Percentiles rank a stretch among this genome's conserved stretches.
Evolutionary conservation across 2,329 filamentous ascomycete species (phyloP).

Genomic region (Dactylonectria estremocensis): DNA sequence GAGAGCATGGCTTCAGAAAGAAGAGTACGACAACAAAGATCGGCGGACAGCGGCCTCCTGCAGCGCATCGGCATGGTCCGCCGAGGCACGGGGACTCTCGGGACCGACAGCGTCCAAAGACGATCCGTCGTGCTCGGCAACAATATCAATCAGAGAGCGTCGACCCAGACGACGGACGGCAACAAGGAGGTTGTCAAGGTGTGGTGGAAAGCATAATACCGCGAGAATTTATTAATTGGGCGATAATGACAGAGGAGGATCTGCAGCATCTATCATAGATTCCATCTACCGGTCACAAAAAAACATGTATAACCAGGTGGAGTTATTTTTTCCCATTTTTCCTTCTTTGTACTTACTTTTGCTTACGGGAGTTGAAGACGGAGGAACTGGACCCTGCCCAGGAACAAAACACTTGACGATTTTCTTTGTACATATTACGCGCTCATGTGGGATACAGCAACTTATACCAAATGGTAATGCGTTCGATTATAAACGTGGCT

Average conservation of each 20-base stretch:
- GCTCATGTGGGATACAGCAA: slow-evolving; percentile 6
- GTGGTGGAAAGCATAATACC: slow-evolving; percentile 41
- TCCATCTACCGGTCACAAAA: background rate
- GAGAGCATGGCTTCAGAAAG: background rate
- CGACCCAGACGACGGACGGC: slow-evolving; percentile 38
- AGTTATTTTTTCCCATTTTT: background rate
- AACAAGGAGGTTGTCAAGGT: slow-evolving; percentile 46
- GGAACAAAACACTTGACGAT: slow-evolving; percentile 2
- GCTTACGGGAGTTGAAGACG: background rate
- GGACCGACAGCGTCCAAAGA: slow-evolving; percentile 35
- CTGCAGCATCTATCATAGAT: slow-evolving; percentile 4
- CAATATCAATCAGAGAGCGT: slow-evolving; percentile 11
- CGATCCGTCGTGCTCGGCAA: slow-evolving; percentile 39
- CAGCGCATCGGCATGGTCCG: slow-evolving; percentile 41
- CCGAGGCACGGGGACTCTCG: slow-evolving; percentile 39
- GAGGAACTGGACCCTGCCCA: background rate
- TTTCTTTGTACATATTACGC: slow-evolving; percentile 17
- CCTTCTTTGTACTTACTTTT: too few species aligned
- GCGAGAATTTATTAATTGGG: slow-evolving; percentile 12
- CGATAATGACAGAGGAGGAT: slow-evolving; percentile 18
- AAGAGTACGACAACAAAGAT: background rate
- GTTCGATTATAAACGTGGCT: background rate
- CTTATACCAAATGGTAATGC: background rate
- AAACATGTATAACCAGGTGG: slow-evolving; percentile 25
- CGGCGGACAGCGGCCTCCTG: slow-evolving; percentile 20